Conservation (phyloP, 1,139 yeast genomes). For the Sugiyamaella sp. region DNA sequence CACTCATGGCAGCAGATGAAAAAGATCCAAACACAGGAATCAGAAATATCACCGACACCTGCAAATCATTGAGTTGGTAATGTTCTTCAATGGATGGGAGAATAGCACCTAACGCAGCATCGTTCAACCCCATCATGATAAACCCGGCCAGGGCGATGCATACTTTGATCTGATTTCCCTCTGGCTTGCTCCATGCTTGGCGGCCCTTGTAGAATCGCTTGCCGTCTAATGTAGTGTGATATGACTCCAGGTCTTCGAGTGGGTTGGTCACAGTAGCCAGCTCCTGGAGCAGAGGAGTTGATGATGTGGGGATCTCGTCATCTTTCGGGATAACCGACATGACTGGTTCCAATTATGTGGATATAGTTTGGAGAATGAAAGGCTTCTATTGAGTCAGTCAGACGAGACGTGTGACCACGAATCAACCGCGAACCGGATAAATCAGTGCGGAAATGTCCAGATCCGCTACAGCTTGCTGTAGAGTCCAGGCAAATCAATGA, state of each 20-base stretch:
- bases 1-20: conserved; percentile 41
- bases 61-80: conserved; percentile 29
- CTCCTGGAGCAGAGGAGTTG: conserved; percentile 23
- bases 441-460: no score
- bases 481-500: no score
- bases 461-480: no score
- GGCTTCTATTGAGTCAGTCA: no score
- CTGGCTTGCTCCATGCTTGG: conserved; percentile 31
- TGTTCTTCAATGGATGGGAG: conserved; percentile 49
- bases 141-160: conserved; percentile 35
- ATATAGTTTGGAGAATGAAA: no score
- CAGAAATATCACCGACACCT: conserved; percentile 30
- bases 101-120: conserved; percentile 54
- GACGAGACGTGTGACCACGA: no score
- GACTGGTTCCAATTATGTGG: no score
- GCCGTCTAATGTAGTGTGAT: conserved; percentile 13
- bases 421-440: no score
- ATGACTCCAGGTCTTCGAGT: conserved; percentile 12
- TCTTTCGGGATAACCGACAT: background rate
- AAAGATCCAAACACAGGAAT: conserved; percentile 41
- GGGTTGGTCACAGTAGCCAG: conserved; percentile 19
- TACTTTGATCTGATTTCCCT: conserved; percentile 28
- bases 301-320: conserved; percentile 11
- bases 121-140: conserved; percentile 44
- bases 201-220: conserved; percentile 19